Percentiles rank a stretch among this genome's conserved stretches.
These are phyloP conservation scores for Rasamsonia emersonii DNA, from an alignment of 2,329 filamentous ascomycete species.

Conservation along the genomic window DNA sequence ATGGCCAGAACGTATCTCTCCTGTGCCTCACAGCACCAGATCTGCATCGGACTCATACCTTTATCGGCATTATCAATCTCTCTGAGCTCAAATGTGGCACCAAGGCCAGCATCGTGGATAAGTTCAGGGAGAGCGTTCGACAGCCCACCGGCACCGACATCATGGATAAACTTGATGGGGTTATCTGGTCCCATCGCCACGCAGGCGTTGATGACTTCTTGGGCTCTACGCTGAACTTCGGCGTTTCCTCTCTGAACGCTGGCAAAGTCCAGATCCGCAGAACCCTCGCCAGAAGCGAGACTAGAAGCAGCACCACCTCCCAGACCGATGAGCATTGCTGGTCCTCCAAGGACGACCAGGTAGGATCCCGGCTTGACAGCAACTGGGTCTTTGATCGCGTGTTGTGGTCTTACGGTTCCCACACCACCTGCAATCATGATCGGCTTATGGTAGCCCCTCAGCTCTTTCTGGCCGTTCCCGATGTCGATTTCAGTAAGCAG, in stretches of 20 bases:
- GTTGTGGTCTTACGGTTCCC: constrained; percentile 81
- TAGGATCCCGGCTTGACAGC: constrained; percentile 81
- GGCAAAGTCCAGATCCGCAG: constrained; percentile 88
- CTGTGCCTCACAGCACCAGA: constrained; percentile 97
- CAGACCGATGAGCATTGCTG: constrained; percentile 94
- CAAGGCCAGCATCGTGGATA: constrained; percentile 83
- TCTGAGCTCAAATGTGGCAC: constrained; percentile 87
- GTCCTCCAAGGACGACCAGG: constrained; percentile 85
- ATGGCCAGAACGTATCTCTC: constrained; percentile 92
- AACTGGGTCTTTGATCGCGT: constrained; percentile 74
- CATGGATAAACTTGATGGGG: constrained; percentile 94
- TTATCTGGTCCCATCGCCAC: constrained; percentile 73
- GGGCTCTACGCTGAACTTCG: constrained; percentile 87
- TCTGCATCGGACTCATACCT: constrained; percentile 90
- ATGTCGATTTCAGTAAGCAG: constrained; percentile 61
- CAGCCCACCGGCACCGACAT: constrained; percentile 87
- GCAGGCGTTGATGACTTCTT: constrained; percentile 97
- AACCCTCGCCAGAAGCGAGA: constrained; percentile 77
- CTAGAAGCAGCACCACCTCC: constrained; percentile 93
- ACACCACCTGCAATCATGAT: constrained; percentile 98
- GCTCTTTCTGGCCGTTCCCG: constrained; percentile 56
- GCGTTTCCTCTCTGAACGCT: constrained; percentile 96
- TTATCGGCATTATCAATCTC: constrained; percentile 84
- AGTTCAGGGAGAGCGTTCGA: constrained; percentile 80
- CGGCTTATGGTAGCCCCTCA: constrained; percentile 92